Evolutionary conservation across 768 basidiomycete species (phyloP).

Genomic region (Kwoniella dendrophila): DNA sequence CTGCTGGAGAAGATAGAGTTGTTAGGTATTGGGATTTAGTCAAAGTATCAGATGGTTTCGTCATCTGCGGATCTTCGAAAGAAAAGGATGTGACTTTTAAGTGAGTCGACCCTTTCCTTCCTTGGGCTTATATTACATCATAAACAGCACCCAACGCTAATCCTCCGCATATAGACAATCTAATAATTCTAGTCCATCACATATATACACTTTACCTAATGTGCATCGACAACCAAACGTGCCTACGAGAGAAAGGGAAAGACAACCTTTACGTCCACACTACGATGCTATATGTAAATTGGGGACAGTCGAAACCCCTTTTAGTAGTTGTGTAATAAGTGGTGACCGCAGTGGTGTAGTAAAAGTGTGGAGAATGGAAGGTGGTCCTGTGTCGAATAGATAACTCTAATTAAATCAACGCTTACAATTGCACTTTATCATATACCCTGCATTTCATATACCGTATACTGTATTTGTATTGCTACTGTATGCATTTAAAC

Average conservation of each 20-base stretch:
- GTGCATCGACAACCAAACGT: constrained; percentile 56
- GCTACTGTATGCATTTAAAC: too few species aligned
- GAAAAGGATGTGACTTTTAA: constrained; percentile 76
- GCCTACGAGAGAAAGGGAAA: constrained; percentile 77
- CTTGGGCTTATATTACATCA: too few species aligned
- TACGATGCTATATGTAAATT: constrained; percentile 87
- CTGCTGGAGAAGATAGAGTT: constrained; percentile 85
- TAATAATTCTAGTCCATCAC: constrained; percentile 50
- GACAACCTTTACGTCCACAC: constrained; percentile 80
- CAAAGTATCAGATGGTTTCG: constrained; percentile 69
- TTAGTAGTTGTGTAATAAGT: constrained; percentile 87
- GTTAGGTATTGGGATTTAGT: constrained; percentile 86
- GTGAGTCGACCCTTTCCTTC: constrained; percentile 57
- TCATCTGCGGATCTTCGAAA: constrained; percentile 76
- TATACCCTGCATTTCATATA: constrained; percentile 5
- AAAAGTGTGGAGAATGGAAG: constrained; percentile 68
- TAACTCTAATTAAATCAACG: background rate
- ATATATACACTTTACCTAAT: constrained; percentile 23
- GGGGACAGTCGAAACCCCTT: constrained; percentile 85
- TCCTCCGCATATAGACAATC: constrained; percentile 14
- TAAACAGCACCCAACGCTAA: too few species aligned
- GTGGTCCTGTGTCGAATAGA: constrained; percentile 1
- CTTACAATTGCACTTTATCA: background rate
- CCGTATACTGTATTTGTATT: constrained; percentile 4
- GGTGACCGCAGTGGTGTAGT: constrained; percentile 86